Conservation (phyloP, 352 stramenopile species). For the Elongisporangium anandrum region DNA sequence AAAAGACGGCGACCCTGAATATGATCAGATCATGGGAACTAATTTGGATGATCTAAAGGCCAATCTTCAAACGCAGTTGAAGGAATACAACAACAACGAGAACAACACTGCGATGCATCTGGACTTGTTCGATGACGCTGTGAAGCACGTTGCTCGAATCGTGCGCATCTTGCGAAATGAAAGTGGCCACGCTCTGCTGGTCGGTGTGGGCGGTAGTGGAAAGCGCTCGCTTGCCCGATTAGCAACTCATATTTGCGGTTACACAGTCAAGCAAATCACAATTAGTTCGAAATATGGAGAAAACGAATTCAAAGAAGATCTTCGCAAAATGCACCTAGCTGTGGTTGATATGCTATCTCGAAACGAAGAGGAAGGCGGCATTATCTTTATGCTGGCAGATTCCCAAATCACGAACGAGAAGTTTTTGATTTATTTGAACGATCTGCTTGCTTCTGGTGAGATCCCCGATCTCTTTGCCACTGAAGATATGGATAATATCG, state of each 20-base stretch:
- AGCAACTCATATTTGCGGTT: constrained; percentile 92
- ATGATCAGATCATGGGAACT: constrained; percentile 91
- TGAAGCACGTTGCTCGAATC: constrained; percentile 95
- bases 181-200: constrained; percentile 89
- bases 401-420: constrained; percentile 96
- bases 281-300: constrained; percentile 94
- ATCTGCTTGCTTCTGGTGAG: constrained; percentile 92
- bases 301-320: constrained; percentile 96
- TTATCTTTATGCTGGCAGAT: constrained; percentile 95
- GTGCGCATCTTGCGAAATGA: constrained; percentile 91
- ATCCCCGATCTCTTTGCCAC: constrained; percentile 93
- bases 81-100: constrained; percentile 95
- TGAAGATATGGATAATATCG: constrained; percentile 94
- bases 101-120: constrained; percentile 96
- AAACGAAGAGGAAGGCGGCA: constrained; percentile 77
- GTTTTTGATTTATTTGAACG: constrained; percentile 96
- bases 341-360: constrained; percentile 90
- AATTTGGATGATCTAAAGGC: constrained; percentile 87
- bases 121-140: constrained; percentile 96
- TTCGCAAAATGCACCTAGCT: constrained; percentile 93
- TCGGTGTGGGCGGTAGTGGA: constrained; percentile 92
- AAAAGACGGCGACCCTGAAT: constrained; percentile 90
- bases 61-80: constrained; percentile 87
- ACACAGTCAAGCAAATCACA: constrained; percentile 90
- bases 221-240: constrained; percentile 93